Evolutionary conservation across 495 filamentous ascomycete species (phyloP).

Genomic region (Niebla homalea): DNA sequence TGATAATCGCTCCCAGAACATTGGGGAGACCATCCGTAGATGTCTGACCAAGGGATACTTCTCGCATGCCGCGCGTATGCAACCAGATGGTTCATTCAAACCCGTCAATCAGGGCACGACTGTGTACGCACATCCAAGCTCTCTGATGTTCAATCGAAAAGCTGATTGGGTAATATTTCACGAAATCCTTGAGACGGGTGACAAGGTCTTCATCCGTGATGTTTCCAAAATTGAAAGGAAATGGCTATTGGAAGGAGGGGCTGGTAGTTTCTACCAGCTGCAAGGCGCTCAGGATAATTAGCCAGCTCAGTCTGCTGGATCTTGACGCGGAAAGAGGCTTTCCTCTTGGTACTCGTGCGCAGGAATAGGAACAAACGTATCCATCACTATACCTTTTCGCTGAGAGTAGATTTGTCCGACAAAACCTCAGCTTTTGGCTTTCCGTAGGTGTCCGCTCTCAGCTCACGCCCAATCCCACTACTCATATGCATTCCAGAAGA

Average conservation of each 20-base stretch:
- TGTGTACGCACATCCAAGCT: slow-evolving; percentile 82
- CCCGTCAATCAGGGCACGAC: slow-evolving; percentile 60
- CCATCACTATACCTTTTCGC: neutral
- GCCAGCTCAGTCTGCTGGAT: neutral
- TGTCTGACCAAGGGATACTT: slow-evolving; percentile 91
- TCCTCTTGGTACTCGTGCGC: neutral
- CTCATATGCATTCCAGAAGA: slow-evolving; percentile 4
- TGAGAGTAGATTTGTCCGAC: neutral
- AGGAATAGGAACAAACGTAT: too few species aligned
- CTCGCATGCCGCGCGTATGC: slow-evolving; percentile 91
- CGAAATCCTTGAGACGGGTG: slow-evolving; percentile 82
- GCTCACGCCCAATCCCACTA: slow-evolving; percentile 9
- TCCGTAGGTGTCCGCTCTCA: slow-evolving; percentile 7
- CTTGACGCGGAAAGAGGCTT: neutral
- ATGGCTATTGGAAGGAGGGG: slow-evolving; percentile 83
- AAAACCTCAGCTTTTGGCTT: slow-evolving; percentile 3
- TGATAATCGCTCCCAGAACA: slow-evolving; percentile 19
- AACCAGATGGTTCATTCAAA: slow-evolving; percentile 81
- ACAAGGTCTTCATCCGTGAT: slow-evolving; percentile 85
- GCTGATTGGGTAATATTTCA: slow-evolving; percentile 97
- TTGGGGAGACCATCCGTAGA: slow-evolving; percentile 59
- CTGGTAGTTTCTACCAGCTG: slow-evolving; percentile 61
- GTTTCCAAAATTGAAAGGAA: slow-evolving; percentile 80
- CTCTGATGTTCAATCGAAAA: slow-evolving; percentile 94
- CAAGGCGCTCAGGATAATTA: neutral